Base-by-base conservation (phyloP, 352 stramenopile genomes). In the Phytophthora lateralis region DNA sequence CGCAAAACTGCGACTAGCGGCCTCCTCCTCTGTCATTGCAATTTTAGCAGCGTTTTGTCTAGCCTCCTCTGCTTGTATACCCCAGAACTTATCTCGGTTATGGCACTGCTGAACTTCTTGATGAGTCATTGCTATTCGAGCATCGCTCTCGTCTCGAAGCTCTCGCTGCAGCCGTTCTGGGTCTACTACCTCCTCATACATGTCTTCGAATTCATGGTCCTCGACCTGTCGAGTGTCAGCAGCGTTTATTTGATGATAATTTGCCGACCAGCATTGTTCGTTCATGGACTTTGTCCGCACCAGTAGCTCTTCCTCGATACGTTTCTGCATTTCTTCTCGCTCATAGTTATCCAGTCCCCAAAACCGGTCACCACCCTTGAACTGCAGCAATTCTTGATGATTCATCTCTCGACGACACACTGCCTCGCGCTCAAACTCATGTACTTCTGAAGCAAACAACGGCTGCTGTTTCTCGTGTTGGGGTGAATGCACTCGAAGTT, bases 71-170 rank as follows among this genome's bases (percentile, higher is more conserved):
- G 76, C 74, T 38, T 90, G 67, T 18, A 88, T 87, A 1, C 80
- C 80, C 80, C 80, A 90, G 50, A 90, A 88, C 0, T 27, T 60
- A 29, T 90, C 80, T n/a, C 45, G 47, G 21, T 84, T 49, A 3
- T 57, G 47, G n/a, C 76, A 80, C 55, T 90, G 80, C 18, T 71
- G 44, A 10, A 37, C 26, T 42, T 88, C 80, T 51, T 85, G 68
- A 0, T 29, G 15, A 6, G 41, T 30, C 78, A 88, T 84, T 4
- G 56, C 62, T 17, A 70, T 51, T 0, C 59, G 47, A 45, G 73
- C 78, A 6, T 68, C 60, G 0, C 61, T 39, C 44, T 88, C 75
- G 3, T 54, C 48, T 11, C 73, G 44, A 0, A 53, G 15, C 29
- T 80, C 72, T n/a, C 18, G 41, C 30, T 79, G 55, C 14, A 56